Conservation (phyloP, 768 basidiomycete species). For the Tylopilus felleus region DNA sequence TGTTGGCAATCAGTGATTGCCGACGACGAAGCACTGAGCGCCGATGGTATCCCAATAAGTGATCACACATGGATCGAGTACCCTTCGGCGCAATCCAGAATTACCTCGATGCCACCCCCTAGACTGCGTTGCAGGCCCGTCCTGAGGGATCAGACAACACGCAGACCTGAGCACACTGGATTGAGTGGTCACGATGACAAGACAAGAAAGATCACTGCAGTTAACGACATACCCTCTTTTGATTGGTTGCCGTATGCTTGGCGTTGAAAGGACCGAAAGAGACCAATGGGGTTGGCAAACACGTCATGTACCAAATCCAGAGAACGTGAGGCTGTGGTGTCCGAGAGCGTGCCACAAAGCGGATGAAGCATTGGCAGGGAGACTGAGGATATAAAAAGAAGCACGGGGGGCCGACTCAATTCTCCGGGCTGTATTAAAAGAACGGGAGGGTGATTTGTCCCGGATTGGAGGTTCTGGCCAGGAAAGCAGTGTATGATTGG, state of each 20-base stretch:
- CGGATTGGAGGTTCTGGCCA: constrained; percentile 2
- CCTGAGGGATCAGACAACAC: background rate
- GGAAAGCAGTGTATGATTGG: constrained; percentile 7
- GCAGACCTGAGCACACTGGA: constrained; percentile 6
- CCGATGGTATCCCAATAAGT: too few species aligned
- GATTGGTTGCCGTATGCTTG: constrained; percentile 7
- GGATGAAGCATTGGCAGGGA: constrained; percentile 19
- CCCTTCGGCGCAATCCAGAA: too few species aligned
- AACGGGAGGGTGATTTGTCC: background rate
- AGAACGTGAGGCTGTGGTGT: constrained; percentile 25
- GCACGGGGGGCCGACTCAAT: background rate
- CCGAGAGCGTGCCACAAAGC: constrained; percentile 32
- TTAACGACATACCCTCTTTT: background rate
- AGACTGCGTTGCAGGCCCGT: background rate
- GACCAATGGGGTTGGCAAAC: constrained; percentile 1
- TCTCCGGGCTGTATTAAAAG: background rate
- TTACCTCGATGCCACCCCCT: background rate
- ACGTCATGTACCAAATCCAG: constrained; percentile 3
- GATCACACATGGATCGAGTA: too few species aligned
- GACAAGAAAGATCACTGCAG: background rate
- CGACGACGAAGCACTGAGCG: background rate
- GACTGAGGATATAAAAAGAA: constrained; percentile 17
- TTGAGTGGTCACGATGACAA: constrained; percentile 5
- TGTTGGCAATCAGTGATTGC: background rate
- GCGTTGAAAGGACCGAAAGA: background rate